These are phyloP conservation scores for Suillus paluster DNA, from an alignment of 768 basidiomycete genomes.

Conservation along the genomic window DNA sequence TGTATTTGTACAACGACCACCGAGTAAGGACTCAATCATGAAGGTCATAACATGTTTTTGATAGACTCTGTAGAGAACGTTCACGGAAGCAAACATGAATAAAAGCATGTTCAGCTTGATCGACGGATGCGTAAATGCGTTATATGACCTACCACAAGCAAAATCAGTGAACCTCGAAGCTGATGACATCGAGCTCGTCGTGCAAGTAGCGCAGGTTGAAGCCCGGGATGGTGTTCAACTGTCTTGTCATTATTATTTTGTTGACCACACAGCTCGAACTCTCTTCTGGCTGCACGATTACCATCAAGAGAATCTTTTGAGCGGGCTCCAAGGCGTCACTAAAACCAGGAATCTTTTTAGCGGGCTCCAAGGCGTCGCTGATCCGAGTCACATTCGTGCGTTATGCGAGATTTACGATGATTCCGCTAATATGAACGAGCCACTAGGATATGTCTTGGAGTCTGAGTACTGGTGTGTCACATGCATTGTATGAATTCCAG, in stretches of 20 bases:
- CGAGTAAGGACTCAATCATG: neutral
- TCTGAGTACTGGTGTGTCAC: slow-evolving; percentile 12
- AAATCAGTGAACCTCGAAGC: neutral
- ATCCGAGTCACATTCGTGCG: slow-evolving; percentile 11
- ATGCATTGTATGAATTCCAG: neutral
- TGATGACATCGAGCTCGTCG: neutral
- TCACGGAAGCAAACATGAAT: neutral
- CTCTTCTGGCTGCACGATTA: slow-evolving; percentile 9
- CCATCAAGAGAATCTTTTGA: neutral
- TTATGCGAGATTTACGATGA: neutral
- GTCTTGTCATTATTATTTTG: slow-evolving; percentile 7
- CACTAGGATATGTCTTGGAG: slow-evolving; percentile 2
- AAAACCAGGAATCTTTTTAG: neutral
- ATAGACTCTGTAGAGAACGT: neutral
- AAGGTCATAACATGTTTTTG: neutral
- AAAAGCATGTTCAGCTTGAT: neutral
- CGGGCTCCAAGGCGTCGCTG: neutral
- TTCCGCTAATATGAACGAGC: neutral
- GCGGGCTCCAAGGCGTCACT: neutral
- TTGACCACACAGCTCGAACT: slow-evolving; percentile 1
- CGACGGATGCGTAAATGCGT: neutral
- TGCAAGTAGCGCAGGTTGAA: neutral
- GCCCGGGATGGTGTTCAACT: too few relatives aligned
- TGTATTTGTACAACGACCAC: neutral
- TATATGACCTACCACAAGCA: neutral